Conservation (phyloP, 306 rosid genomes). For the Lupinus albus region DNA sequence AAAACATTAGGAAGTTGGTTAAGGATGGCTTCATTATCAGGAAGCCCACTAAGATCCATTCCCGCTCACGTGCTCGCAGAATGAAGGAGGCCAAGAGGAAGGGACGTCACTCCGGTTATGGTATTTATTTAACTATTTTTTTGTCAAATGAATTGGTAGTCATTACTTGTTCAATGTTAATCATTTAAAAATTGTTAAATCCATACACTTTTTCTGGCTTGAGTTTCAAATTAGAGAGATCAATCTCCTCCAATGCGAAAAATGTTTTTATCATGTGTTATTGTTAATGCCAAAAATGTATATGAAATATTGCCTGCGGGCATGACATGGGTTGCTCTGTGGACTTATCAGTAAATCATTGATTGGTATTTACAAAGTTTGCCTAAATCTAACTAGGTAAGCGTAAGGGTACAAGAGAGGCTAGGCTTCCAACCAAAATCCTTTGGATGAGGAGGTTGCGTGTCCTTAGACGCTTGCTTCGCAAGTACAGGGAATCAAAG, state of each 20-base stretch:
- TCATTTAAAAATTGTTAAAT: not conserved
- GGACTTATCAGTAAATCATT: not conserved
- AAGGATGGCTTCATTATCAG: constrained; percentile 97
- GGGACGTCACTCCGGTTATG: constrained; percentile 96
- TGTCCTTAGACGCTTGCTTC: constrained; percentile 90
- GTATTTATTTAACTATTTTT: constrained; percentile 45
- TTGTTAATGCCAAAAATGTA: not conserved
- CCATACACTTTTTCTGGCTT: not conserved
- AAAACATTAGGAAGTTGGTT: constrained; percentile 88
- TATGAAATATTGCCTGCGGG: not conserved
- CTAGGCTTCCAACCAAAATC: constrained; percentile 89
- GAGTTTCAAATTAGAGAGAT: not conserved
- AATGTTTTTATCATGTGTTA: not conserved
- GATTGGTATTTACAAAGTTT: not conserved
- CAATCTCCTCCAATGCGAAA: too few species aligned
- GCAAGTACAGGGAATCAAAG: constrained; percentile 90
- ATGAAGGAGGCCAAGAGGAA: constrained; percentile 95
- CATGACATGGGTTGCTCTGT: not conserved
- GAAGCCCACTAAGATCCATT: constrained; percentile 96
- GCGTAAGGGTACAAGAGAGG: constrained; percentile 97
- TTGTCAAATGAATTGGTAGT: not conserved
- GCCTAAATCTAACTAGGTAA: constrained; percentile 57
- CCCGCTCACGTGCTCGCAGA: constrained; percentile 92
- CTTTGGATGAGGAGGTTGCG: constrained; percentile 99
- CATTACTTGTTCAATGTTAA: not conserved